phyloP scores from a whole-genome alignment of 2,329 filamentous ascomycete genomes.

The Ophiostoma angusticollis region DNA sequence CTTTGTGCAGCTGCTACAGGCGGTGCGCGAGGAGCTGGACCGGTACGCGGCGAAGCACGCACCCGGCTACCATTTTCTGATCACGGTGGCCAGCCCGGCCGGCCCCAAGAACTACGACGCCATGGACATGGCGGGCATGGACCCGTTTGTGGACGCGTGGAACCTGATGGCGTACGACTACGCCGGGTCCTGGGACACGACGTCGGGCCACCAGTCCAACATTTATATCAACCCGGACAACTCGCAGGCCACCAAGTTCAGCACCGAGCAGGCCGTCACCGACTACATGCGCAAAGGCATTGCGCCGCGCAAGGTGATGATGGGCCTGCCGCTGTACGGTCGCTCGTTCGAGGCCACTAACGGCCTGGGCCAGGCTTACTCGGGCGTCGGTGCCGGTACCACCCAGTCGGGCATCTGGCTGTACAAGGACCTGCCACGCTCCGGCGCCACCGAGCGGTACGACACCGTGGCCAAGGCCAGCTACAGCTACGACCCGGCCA shows the following conservation, averaged over 20 bases:
- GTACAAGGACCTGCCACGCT: constrained; percentile 56
- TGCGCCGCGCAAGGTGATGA: constrained; percentile 49
- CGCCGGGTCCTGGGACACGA: constrained; percentile 51
- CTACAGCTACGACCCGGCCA: constrained; percentile 54
- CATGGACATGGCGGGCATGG: constrained; percentile 33
- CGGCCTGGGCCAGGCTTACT: constrained; percentile 52
- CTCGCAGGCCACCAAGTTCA: constrained; percentile 51
- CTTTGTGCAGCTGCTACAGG: constrained; percentile 30
- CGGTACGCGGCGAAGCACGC: constrained; percentile 18
- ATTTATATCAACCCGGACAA: constrained; percentile 41
- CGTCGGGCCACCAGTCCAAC: constrained; percentile 56
- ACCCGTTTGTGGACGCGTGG: constrained; percentile 38
- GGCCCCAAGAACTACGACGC: constrained; percentile 30
- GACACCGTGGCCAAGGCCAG: constrained; percentile 48
- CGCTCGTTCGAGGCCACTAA: constrained; percentile 58
- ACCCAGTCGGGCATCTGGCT: constrained; percentile 54
- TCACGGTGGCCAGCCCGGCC: constrained; percentile 25
- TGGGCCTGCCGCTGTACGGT: constrained; percentile 71
- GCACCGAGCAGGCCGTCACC: constrained; percentile 50
- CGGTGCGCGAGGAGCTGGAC: constrained; percentile 26
- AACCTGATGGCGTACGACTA: constrained; percentile 58
- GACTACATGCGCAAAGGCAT: constrained; percentile 51
- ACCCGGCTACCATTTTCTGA: constrained; percentile 20
- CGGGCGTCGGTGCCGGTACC: constrained; percentile 47
- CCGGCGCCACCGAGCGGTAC: constrained; percentile 41